A percentile compares a stretch with the other conserved stretches of the same genome.
Conservation (phyloP, 2,329 filamentous ascomycete genomes). For the Aspergillus persii region DNA sequence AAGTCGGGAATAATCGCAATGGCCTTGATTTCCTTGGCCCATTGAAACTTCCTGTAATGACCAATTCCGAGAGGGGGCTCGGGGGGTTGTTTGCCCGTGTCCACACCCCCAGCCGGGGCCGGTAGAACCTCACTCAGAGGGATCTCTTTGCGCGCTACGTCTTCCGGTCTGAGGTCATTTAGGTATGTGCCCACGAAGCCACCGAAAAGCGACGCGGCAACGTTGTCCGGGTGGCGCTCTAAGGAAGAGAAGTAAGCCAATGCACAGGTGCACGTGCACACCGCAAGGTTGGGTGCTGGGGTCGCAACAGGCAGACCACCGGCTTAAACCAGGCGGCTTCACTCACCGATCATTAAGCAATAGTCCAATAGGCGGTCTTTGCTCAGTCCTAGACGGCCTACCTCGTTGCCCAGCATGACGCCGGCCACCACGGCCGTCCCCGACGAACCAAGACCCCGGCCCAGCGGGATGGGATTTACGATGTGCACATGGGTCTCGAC, state of each 20-base stretch:
- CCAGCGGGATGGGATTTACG: conserved; percentile 90
- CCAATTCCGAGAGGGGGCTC: conserved; percentile 90
- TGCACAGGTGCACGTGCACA: background rate
- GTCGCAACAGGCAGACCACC: too few species aligned
- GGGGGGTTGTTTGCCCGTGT: conserved; percentile 83
- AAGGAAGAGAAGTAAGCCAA: conserved; percentile 14
- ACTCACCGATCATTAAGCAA: conserved; percentile 87
- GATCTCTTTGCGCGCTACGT: conserved; percentile 87
- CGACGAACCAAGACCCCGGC: conserved; percentile 89
- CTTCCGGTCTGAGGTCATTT: conserved; percentile 84
- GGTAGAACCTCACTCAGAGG: conserved; percentile 91
- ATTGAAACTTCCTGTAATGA: conserved; percentile 92
- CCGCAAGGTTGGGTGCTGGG: background rate
- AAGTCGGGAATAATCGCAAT: conserved; percentile 96
- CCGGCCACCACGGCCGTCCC: conserved; percentile 94
- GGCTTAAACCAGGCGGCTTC: background rate
- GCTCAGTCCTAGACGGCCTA: conserved; percentile 73
- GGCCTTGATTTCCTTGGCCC: conserved; percentile 93
- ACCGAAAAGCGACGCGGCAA: conserved; percentile 90
- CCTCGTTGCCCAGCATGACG: conserved; percentile 87
- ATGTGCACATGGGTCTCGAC: conserved; percentile 87
- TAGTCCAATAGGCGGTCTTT: conserved; percentile 88
- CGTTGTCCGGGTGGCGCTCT: conserved; percentile 86
- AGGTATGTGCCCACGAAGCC: conserved; percentile 97
- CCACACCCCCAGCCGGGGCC: conserved; percentile 81